Percentiles rank a stretch among this genome's conserved stretches.
phyloP scores from a whole-genome alignment of 83 land plant species.

The Larix sibirica region DNA sequence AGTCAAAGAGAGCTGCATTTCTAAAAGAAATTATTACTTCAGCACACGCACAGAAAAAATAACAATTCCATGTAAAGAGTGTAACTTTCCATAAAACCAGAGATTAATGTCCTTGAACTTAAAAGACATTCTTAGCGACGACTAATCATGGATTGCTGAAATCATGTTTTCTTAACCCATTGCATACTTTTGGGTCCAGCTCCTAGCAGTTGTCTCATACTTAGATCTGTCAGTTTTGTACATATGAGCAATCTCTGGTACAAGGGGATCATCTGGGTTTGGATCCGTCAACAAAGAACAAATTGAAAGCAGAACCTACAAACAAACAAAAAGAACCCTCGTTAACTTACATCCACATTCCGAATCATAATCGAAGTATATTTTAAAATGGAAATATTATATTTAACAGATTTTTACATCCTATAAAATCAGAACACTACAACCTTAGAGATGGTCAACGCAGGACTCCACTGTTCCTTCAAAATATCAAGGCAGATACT shows the following conservation, averaged over 20 bases:
- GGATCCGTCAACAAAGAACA: constrained; percentile 33
- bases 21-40: neutral
- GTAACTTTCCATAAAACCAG: neutral
- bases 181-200: constrained; percentile 48
- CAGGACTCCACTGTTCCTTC: constrained; percentile 43
- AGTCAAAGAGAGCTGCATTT: neutral
- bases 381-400: too few relatives aligned
- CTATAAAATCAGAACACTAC: neutral
- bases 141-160: neutral
- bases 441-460: constrained; percentile 34
- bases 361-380: neutral
- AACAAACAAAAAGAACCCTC: neutral
- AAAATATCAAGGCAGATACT: constrained; percentile 35
- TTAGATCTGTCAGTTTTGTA: constrained; percentile 31
- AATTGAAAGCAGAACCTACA: constrained; percentile 27
- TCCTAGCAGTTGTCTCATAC: constrained; percentile 36
- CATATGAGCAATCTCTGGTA: constrained; percentile 34
- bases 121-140: neutral
- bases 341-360: neutral
- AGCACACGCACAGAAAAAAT: neutral
- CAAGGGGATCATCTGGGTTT: constrained; percentile 33
- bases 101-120: neutral
- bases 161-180: constrained; percentile 23
- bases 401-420: neutral
- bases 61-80: neutral